Percentiles rank a stretch among this genome's conserved stretches.
These are phyloP conservation scores for Chalciporus sphaerocephalus DNA, from an alignment of 768 basidiomycete species.

Conservation along the genomic window DNA sequence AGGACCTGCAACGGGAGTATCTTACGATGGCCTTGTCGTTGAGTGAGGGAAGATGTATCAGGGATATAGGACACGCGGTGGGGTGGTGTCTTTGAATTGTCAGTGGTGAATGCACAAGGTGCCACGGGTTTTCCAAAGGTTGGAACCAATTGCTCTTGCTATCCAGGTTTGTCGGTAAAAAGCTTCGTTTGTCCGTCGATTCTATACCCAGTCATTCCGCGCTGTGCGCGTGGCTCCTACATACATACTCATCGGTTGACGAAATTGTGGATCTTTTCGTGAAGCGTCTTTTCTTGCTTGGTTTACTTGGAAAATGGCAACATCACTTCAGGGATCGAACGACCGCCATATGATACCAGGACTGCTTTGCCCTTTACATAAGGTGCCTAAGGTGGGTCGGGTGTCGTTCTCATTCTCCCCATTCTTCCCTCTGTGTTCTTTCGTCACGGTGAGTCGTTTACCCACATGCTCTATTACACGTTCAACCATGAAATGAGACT, in stretches of 20 bases:
- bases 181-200: not conserved
- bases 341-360: no score
- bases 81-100: slow-evolving; percentile 65
- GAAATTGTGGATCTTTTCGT: not conserved
- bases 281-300: not conserved
- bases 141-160: no score
- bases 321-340: no score
- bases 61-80: slow-evolving; percentile 57
- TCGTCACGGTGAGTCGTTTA: no score
- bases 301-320: no score
- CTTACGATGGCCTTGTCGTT: slow-evolving; percentile 63
- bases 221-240: not conserved
- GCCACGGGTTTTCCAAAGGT: no score
- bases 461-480: no score
- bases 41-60: slow-evolving; percentile 57
- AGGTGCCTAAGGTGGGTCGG: not conserved
- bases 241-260: not conserved
- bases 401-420: not conserved
- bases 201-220: not conserved
- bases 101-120: no score
- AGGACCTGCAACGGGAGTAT: slow-evolving; percentile 70
- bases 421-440: not conserved
- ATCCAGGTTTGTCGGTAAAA: no score
- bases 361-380: not conserved
- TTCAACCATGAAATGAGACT: no score